Evolutionary conservation across 2,329 filamentous ascomycete genomes (phyloP).

Genomic region (Fusarium begoniae): DNA sequence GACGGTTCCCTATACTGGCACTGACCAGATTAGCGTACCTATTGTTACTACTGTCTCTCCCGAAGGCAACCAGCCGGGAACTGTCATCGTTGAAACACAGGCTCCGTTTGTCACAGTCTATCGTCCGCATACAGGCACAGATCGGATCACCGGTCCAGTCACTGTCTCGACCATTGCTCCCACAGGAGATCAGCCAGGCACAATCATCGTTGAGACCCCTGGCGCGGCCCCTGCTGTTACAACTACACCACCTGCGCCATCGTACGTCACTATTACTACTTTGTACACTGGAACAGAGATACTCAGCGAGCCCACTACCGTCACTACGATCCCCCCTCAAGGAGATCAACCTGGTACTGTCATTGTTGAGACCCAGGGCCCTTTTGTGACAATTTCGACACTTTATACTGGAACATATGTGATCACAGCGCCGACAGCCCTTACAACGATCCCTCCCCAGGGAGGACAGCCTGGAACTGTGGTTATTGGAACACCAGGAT

Average conservation of each 20-base stretch:
- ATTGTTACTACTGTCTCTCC: constrained; percentile 12
- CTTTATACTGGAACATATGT: constrained; percentile 11
- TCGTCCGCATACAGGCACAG: constrained; percentile 7
- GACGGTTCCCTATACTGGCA: constrained; percentile 6
- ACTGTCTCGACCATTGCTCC: constrained; percentile 24
- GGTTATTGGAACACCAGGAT: constrained; percentile 1
- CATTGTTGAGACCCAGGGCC: constrained; percentile 9
- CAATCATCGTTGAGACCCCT: constrained; percentile 14
- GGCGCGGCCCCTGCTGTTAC: constrained; percentile 8
- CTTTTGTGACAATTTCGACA: constrained; percentile 5
- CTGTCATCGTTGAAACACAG: constrained; percentile 22
- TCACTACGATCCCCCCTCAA: constrained; percentile 7
- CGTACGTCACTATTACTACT: constrained; percentile 18
- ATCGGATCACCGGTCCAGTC: constrained; percentile 12
- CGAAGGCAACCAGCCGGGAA: constrained; percentile 14
- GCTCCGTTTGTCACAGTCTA: constrained; percentile 9
- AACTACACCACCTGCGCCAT: constrained; percentile 12
- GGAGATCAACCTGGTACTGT: constrained; percentile 4
- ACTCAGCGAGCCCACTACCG: constrained; percentile 1
- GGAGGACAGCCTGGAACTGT: constrained; percentile 19
- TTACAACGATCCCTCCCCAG: constrained; percentile 14
- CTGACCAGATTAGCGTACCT: constrained; percentile 1
- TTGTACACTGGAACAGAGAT: constrained; percentile 9
- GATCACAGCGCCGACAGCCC: constrained; percentile 10
- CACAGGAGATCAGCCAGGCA: constrained; percentile 12